Evolutionary conservation across 179 eudicot species (phyloP).

Genomic region (Patellifolia procumbens): DNA sequence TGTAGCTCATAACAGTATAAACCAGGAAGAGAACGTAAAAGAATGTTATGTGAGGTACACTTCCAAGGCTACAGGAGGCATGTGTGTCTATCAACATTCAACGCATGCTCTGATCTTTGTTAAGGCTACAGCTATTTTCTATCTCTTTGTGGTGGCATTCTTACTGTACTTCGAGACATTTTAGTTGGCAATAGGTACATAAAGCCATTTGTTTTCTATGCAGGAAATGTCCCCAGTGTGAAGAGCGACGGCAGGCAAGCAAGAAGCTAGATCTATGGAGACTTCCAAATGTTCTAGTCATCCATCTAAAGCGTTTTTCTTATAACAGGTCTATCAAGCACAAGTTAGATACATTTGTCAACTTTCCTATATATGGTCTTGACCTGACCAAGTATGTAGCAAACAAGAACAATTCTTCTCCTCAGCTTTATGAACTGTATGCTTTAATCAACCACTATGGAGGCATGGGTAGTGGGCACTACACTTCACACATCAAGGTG

Average conservation of each 20-base stretch:
- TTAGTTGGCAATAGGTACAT: not conserved
- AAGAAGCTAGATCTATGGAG: constrained; percentile 97
- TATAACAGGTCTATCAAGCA: constrained; percentile 90
- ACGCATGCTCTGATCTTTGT: not conserved
- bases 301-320: constrained; percentile 94
- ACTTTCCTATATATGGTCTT: constrained; percentile 87
- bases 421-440: constrained; percentile 85
- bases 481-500: constrained; percentile 96
- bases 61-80: not conserved
- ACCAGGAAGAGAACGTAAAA: not conserved
- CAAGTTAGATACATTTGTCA: constrained; percentile 87
- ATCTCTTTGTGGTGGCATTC: not conserved
- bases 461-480: constrained; percentile 97
- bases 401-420: constrained; percentile 68
- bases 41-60: not conserved
- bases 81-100: not conserved
- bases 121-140: not conserved
- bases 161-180: not conserved
- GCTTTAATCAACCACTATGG: constrained; percentile 96
- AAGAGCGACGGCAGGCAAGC: constrained; percentile 92
- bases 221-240: constrained; percentile 96
- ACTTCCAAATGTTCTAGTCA: constrained; percentile 91
- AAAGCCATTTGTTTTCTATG: constrained; percentile 10
- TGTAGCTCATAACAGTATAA: not conserved
- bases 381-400: constrained; percentile 87